Base-by-base conservation (phyloP, 2,329 filamentous ascomycete species). In the Microcyclospora tardicrescens region DNA sequence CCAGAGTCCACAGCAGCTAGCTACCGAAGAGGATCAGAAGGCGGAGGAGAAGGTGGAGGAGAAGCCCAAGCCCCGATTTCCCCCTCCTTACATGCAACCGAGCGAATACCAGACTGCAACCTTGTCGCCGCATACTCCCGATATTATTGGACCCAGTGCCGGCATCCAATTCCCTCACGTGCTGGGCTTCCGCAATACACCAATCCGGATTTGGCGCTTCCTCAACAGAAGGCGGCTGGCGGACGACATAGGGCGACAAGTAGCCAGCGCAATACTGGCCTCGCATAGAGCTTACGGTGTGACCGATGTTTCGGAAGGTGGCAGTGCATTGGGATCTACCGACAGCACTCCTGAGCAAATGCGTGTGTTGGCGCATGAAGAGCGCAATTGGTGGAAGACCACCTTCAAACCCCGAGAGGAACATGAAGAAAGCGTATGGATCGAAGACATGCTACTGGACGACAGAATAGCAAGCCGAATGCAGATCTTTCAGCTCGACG, bases 161-260 rank as follows among this genome's bases (percentile, higher is more conserved):
- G 71, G 81, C 11, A 72, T 98, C 43, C 68, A 75, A 32, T 83
- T 93, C 60, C 89, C 89, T 1, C 89, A 96, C 59, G 73, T 95
- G 42, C 79, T 98, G 24, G 91, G 91, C 43, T 93, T 98, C 68
- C 67, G 83, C 45, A 89, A 91, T 64, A 95, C 89, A 2, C 83
- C 86, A 1, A 81, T 79, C 47, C 80, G 91, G 43, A 70, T 96
- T 43, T 82, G 81, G 55, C 82, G 91, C 47, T 98, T 87, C 71
- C 69, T 98, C 43, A 93, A 81, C 59, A 79, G 81, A 44, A 81
- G 91, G 38, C 65, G 75, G 45, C 71, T 94, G n/a, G 89, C 89
- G 46, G 89, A 98, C 56, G 72, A 79, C 34, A 78, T 95, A 43
- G 91, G 91, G 37, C 79, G 84, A 32, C 78, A 95, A 47, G 85